These are phyloP conservation scores for Russula dissimulans DNA, from an alignment of 768 basidiomycete species.

Conservation along the genomic window DNA sequence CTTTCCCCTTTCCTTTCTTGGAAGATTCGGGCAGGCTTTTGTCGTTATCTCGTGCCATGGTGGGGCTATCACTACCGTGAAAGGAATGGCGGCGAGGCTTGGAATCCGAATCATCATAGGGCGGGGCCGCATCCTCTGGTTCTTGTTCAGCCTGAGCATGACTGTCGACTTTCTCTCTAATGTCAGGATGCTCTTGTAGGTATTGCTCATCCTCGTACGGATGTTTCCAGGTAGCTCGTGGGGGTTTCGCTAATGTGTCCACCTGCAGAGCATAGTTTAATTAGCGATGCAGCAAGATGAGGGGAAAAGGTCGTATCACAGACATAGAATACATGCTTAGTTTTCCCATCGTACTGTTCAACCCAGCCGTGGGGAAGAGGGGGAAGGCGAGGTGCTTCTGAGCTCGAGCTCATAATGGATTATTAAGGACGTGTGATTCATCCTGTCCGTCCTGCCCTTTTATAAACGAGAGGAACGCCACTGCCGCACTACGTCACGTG, in stretches of 20 bases:
- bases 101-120: not conserved
- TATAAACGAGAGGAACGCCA: not conserved
- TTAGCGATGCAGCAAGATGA: not conserved
- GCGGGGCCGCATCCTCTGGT: not conserved
- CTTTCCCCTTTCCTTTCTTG: slow-evolving; percentile 23
- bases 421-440: not conserved
- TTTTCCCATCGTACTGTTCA: slow-evolving; percentile 34
- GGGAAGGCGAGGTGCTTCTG: slow-evolving; percentile 18
- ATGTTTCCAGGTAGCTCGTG: slow-evolving; percentile 63
- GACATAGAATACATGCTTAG: slow-evolving; percentile 44
- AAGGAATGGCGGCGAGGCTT: slow-evolving; percentile 19
- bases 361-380: slow-evolving; percentile 53
- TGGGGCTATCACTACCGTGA: slow-evolving; percentile 17
- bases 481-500: not conserved
- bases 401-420: slow-evolving; percentile 20
- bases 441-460: not conserved
- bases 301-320: slow-evolving; percentile 7
- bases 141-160: not conserved
- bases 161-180: slow-evolving; percentile 30
- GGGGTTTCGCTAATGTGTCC: slow-evolving; percentile 52
- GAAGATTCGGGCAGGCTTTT: not conserved
- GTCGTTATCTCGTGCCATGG: slow-evolving; percentile 14
- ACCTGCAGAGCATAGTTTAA: slow-evolving; percentile 34
- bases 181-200: slow-evolving; percentile 45
- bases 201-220: slow-evolving; percentile 63